Percentiles rank a stretch among this genome's conserved stretches.
Conservation (phyloP, 1,284 basidiomycete genomes). For the Pseudozyma sp. region DNA sequence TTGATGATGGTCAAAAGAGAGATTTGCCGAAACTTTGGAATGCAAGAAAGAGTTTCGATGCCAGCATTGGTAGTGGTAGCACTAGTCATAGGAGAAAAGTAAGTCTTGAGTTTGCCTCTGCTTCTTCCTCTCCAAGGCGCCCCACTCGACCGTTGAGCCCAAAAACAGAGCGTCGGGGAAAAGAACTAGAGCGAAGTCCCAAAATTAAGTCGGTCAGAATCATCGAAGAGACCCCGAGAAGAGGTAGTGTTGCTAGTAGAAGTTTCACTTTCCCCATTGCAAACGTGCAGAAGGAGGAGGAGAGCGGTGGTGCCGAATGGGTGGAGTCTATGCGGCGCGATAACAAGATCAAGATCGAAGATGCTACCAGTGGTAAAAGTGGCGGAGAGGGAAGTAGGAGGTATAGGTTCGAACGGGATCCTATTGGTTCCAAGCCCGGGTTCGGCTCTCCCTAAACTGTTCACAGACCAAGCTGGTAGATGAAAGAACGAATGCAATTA, state of each 20-base stretch:
- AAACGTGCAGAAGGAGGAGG: not conserved
- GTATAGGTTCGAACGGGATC: too few species aligned
- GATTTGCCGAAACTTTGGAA: not conserved
- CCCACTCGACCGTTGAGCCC: not conserved
- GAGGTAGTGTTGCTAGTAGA: not conserved
- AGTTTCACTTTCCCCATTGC: not conserved
- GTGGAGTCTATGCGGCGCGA: too few species aligned
- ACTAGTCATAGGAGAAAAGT: too few species aligned
- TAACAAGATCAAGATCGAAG: too few species aligned
- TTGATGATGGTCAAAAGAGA: not conserved
- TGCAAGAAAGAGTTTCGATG: not conserved
- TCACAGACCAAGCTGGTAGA: not conserved
- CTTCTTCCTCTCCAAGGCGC: not conserved
- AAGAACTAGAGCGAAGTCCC: slow-evolving; percentile 2
- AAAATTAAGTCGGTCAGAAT: not conserved
- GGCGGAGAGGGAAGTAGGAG: too few species aligned
- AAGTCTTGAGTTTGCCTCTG: too few species aligned
- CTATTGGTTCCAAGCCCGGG: too few species aligned
- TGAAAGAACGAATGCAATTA: not conserved
- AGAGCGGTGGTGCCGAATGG: too few species aligned
- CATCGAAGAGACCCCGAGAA: not conserved
- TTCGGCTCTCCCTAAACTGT: too few species aligned
- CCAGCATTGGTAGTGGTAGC: not conserved
- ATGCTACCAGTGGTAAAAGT: too few species aligned
- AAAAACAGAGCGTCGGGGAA: not conserved